These are phyloP conservation scores for Globisporangium parvum DNA, from an alignment of 352 stramenopile genomes.

Conservation along the genomic window DNA sequence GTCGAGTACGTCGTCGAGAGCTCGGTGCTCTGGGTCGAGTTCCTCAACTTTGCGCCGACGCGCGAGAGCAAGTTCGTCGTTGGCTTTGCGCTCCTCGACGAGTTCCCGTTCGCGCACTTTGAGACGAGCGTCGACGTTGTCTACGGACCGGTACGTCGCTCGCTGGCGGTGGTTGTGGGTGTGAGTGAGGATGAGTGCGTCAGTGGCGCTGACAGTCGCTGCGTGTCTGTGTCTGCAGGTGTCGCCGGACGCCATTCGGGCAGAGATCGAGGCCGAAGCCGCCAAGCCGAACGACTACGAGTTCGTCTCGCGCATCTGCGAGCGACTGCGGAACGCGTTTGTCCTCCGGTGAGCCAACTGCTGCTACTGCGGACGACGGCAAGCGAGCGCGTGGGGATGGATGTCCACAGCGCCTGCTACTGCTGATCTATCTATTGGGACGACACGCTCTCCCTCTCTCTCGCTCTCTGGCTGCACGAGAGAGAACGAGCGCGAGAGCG, in stretches of 20 bases:
- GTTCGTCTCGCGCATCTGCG: conserved; percentile 53
- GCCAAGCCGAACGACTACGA: conserved; percentile 31
- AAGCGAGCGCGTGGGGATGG: neutral
- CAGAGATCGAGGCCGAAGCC: conserved; percentile 37
- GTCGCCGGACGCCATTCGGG: conserved; percentile 32
- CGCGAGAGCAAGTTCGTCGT: conserved; percentile 34
- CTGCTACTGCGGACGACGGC: conserved; percentile 4
- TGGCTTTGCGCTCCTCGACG: conserved; percentile 38
- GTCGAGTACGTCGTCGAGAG: conserved; percentile 39
- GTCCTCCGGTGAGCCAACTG: conserved; percentile 20
- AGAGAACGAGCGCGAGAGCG: neutral
- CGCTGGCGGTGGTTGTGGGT: neutral
- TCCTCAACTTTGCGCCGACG: conserved; percentile 48
- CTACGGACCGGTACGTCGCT: conserved; percentile 41
- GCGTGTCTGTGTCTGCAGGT: conserved; percentile 29
- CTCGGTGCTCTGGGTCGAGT: conserved; percentile 53
- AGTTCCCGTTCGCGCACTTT: conserved; percentile 49
- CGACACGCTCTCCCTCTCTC: too few species aligned
- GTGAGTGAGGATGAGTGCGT: neutral
- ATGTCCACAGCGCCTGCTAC: neutral
- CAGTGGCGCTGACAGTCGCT: conserved; percentile 1
- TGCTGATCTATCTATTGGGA: neutral
- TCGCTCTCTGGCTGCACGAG: too few species aligned
- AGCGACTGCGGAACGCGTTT: conserved; percentile 38
- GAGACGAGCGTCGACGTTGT: conserved; percentile 32